Evolutionary conservation across 768 basidiomycete species (phyloP), one percentile per base, ranked within the genome.

Genomic region (Tephrocybe sp.): DNA sequence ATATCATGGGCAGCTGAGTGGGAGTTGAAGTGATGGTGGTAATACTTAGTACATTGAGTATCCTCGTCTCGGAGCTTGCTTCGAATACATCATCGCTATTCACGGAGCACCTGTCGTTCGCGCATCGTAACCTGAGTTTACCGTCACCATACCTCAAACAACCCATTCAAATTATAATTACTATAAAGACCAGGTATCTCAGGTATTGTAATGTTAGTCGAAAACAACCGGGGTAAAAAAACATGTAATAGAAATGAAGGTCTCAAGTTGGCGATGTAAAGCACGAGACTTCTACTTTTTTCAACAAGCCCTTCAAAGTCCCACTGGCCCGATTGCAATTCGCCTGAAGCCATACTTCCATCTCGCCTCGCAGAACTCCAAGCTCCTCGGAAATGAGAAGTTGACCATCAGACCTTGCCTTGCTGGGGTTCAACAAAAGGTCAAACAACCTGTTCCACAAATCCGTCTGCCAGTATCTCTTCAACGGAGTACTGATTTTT

Each of bases 381-480:
- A 98, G 65, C 65, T 88, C 84, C 41, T 82, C 76, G 42, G 76
- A 79, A 29, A 97, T 72, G 0, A 95, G 95, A 36, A 97, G 64
- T 13, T 72, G 63, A 15, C 79, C 77, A 45, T 81, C 80, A 11
- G 73, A 61, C 12, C 77, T 74, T 15, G 81, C 77, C n/a, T 73
- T 57, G 30, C 73, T 69, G 1, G 97, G 88, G 66, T 98, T 98
- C 50, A 99, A 82, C 47, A 97, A 69, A 23, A 87, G 55, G 58
- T 94, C 88, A 64, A 99, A 97, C 37, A 97, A 61, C 45, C 78
- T 68, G 27, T 72, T 86, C 92, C 97, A 95, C 19, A 95, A 67
- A 19, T 90, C 87, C 38, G 74, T 79, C 67, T 98, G 94, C 92
- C 97, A 97, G 66, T 99, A 99, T 51, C 97, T 77, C 63, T 93